Percentiles rank a stretch among this genome's conserved stretches.
phyloP scores from a whole-genome alignment of 163 green algal species.

The Chlorella variabilis region DNA sequence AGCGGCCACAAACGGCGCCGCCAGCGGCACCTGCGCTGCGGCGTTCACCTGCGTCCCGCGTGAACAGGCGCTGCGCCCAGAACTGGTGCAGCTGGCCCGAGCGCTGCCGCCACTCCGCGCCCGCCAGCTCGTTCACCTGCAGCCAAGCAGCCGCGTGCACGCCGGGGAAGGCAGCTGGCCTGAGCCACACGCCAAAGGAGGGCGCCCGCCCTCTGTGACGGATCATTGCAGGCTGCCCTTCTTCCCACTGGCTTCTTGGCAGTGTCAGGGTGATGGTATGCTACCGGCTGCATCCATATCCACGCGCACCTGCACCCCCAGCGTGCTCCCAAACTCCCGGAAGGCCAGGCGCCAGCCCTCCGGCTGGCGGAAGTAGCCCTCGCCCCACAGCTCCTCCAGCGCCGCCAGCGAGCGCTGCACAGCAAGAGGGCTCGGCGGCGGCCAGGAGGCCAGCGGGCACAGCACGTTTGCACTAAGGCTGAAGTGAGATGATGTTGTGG shows the following conservation, averaged over 20 bases:
- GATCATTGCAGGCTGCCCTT: too few species aligned
- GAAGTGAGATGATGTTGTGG: too few species aligned
- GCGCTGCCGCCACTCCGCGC: background rate
- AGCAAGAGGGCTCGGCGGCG: too few species aligned
- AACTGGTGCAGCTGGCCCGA: constrained; percentile 15
- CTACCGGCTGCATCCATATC: too few species aligned
- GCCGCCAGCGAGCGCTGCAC: background rate
- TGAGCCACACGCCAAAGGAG: background rate
- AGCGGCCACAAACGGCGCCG: too few species aligned
- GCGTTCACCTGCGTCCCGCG: constrained; percentile 21
- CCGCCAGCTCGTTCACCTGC: constrained; percentile 28
- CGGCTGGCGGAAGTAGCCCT: constrained; percentile 18
- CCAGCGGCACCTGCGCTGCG: too few species aligned
- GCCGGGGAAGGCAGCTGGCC: background rate
- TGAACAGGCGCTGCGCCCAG: constrained; percentile 34
- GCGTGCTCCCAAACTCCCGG: constrained; percentile 61
- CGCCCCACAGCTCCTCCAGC: constrained; percentile 36
- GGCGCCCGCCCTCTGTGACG: background rate
- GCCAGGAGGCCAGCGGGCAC: too few species aligned
- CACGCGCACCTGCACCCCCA: constrained; percentile 52
- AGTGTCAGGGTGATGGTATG: too few species aligned
- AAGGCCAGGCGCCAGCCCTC: constrained; percentile 52
- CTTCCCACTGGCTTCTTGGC: too few species aligned
- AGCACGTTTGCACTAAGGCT: too few species aligned
- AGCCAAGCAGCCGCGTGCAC: background rate